A percentile compares a stretch with the other conserved stretches of the same genome.
Conservation (phyloP, 2,329 filamentous ascomycete genomes). For the Pseudocercospora pini-densiflorae region DNA sequence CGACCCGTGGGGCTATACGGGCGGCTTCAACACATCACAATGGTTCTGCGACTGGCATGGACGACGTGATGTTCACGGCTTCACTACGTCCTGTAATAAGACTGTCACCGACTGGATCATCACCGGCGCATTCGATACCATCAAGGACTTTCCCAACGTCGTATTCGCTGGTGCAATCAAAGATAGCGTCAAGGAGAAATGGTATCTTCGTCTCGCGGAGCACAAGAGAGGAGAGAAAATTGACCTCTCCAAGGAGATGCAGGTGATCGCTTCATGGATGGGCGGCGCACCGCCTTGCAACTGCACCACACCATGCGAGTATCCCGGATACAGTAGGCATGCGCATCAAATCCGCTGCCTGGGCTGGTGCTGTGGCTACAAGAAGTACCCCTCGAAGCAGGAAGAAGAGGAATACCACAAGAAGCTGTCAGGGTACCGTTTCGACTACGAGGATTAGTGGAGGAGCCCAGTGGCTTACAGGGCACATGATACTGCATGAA, state of each 20-base stretch:
- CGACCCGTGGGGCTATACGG: background rate
- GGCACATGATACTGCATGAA: no score
- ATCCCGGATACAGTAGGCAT: background rate
- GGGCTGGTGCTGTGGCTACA: background rate
- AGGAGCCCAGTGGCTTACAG: no score
- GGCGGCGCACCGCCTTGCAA: background rate
- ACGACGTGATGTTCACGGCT: background rate
- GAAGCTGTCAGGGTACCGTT: background rate
- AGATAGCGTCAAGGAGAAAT: background rate
- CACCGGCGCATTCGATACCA: background rate
- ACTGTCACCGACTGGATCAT: background rate
- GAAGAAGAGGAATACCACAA: background rate
- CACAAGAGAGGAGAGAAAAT: background rate
- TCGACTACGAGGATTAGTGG: background rate
- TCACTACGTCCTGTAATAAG: background rate
- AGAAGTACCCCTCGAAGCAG: no score
- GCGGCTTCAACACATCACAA: background rate
- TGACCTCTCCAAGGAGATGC: background rate
- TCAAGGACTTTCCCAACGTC: background rate
- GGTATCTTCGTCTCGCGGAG: background rate
- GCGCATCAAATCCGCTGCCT: background rate
- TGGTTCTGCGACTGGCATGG: background rate
- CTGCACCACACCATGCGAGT: background rate
- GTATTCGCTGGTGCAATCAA: background rate
- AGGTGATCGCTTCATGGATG: background rate